Percentiles rank a stretch among this genome's conserved stretches.
phyloP scores from a whole-genome alignment of 2,329 filamentous ascomycete genomes.

The Ceratocystiopsis brevicomis region DNA sequence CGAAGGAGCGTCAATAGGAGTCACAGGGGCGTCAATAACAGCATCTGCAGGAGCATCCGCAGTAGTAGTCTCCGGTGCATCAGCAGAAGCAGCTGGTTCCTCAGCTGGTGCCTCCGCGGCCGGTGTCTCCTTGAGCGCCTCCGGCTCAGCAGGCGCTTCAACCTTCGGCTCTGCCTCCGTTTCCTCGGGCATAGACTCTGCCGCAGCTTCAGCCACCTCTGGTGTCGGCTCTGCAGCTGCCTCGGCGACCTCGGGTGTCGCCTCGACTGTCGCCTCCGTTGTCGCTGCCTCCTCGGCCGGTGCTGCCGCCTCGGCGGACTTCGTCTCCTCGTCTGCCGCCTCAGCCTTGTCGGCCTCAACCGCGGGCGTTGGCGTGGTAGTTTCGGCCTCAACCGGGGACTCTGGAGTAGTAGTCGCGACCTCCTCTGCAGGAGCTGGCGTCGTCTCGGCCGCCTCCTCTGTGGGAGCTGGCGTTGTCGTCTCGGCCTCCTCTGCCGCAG shows the following conservation, averaged over 20 bases:
- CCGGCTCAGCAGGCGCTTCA: background rate
- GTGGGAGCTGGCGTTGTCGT: background rate
- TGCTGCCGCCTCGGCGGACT: conserved; percentile 1
- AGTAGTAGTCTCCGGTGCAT: no score
- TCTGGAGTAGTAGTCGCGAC: background rate
- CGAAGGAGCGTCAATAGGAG: background rate
- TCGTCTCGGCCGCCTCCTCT: background rate
- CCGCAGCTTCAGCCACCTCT: no score
- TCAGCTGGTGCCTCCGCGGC: no score
- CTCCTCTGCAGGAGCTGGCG: background rate
- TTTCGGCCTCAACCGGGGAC: background rate
- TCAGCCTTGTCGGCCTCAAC: background rate
- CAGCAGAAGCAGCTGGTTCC: no score
- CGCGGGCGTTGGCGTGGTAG: no score
- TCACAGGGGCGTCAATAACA: no score
- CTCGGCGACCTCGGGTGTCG: background rate
- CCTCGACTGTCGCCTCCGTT: background rate
- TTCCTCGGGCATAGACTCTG: background rate
- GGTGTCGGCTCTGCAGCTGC: background rate
- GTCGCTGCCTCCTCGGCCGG: conserved; percentile 2
- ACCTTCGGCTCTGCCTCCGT: background rate
- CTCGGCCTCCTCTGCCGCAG: background rate
- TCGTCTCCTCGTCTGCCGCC: background rate
- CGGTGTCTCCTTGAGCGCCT: no score
- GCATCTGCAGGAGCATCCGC: no score